Conservation (phyloP, 2,329 filamentous ascomycete genomes). For the Drechslerella stenobrocha region DNA sequence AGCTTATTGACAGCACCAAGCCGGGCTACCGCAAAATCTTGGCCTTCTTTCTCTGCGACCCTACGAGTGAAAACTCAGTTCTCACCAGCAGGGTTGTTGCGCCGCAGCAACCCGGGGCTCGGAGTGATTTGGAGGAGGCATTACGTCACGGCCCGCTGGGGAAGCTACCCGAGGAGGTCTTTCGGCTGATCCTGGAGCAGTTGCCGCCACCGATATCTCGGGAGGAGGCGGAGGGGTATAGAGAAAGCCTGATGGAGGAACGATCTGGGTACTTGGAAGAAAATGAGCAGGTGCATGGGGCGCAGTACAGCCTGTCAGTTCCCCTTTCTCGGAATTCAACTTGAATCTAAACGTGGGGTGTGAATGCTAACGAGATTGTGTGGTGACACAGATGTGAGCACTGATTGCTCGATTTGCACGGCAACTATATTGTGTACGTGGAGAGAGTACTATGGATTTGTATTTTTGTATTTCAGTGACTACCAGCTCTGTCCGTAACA, state of each 20-base stretch:
- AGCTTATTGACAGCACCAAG: constrained; percentile 39
- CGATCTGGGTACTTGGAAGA: constrained; percentile 50
- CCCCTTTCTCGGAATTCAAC: background rate
- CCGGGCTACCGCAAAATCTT: constrained; percentile 41
- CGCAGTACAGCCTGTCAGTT: constrained; percentile 30
- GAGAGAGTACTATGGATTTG: background rate
- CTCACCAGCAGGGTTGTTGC: constrained; percentile 31
- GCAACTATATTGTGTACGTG: no score
- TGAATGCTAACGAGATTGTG: background rate
- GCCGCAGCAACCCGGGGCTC: constrained; percentile 33
- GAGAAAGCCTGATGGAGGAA: constrained; percentile 57
- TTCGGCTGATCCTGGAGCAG: constrained; percentile 49
- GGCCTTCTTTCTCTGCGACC: constrained; percentile 45
- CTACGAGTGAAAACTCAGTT: constrained; percentile 51
- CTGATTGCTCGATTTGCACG: constrained; percentile 1
- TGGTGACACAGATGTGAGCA: constrained; percentile 28
- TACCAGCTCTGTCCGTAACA: background rate
- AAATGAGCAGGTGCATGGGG: constrained; percentile 19
- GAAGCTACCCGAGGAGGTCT: constrained; percentile 47
- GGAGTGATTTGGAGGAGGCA: constrained; percentile 16
- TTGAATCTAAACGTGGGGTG: background rate
- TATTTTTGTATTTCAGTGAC: background rate
- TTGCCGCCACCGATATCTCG: constrained; percentile 53
- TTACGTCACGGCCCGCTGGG: constrained; percentile 16
- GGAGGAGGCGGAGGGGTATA: constrained; percentile 56